Evolutionary conservation across 352 stramenopile species (phyloP).

Genomic region (Halophytophthora batemanensis): DNA sequence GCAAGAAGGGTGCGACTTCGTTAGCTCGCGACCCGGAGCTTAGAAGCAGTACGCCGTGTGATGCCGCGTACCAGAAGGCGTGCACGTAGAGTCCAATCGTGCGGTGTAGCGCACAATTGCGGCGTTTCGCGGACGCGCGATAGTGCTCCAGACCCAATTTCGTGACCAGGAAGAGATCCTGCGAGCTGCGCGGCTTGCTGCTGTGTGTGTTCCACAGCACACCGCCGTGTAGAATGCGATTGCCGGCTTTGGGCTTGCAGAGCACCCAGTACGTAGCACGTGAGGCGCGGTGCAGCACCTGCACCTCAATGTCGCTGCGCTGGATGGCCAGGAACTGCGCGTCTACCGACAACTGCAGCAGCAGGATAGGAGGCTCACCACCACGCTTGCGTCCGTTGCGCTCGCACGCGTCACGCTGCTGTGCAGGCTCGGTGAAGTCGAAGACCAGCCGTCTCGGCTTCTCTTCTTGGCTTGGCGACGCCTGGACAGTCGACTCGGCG

Average conservation of each 20-base stretch:
- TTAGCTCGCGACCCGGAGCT: conserved; percentile 72
- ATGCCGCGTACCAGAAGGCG: conserved; percentile 69
- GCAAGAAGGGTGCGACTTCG: conserved; percentile 69
- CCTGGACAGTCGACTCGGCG: conserved; percentile 6
- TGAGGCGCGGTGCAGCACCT: conserved; percentile 51
- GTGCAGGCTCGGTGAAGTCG: conserved; percentile 31
- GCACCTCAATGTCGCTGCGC: conserved; percentile 80
- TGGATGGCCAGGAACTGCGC: conserved; percentile 69
- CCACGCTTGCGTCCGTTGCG: neutral
- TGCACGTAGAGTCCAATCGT: conserved; percentile 59
- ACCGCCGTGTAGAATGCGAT: conserved; percentile 55
- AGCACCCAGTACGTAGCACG: conserved; percentile 62
- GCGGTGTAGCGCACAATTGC: conserved; percentile 52
- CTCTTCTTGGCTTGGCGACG: conserved; percentile 2
- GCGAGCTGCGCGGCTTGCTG: conserved; percentile 35
- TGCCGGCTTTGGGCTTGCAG: conserved; percentile 62
- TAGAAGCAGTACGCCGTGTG: conserved; percentile 61
- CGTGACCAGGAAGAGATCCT: conserved; percentile 77
- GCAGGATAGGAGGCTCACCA: conserved; percentile 22
- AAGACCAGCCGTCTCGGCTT: conserved; percentile 38
- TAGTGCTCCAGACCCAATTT: conserved; percentile 77
- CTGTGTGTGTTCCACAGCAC: conserved; percentile 71
- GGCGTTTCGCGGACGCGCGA: conserved; percentile 55
- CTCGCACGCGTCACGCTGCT: neutral
- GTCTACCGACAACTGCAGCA: conserved; percentile 61